Evolutionary conservation across 2,329 filamentous ascomycete genomes (phyloP), one percentile per base, ranked within the genome.

Genomic region (Bipolaris oryzae): DNA sequence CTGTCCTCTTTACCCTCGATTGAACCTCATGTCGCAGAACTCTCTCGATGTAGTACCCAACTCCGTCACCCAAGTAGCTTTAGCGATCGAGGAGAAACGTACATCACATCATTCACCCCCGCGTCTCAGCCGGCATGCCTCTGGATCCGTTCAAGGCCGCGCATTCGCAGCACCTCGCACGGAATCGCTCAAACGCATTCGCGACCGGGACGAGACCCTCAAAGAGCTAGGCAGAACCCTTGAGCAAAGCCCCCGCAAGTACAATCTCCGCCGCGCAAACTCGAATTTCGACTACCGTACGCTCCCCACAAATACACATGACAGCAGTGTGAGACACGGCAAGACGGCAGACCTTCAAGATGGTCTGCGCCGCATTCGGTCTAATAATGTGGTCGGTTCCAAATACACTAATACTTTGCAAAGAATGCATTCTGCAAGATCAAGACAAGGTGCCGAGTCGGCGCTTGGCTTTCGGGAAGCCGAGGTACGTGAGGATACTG

Each of bases 21-120:
- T 41, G 10, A 38, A 13, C 18, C 10, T 38, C 41, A 3, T 2
- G 20, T 7, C 7, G 4, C 18, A 78, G 75, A 85, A 84, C 58
- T 84, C 82, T 0, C 75, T 85, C 41, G 83, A 85, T 53, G 81
- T 85, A 7, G 76, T 84, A 7, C 82, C 83, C 16, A 85, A 84
- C 53, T 81, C 79, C 1, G 80, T 82, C 7, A 82, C 81, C 5
- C 82, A 84, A 69, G 82, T 85, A 2, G 81, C 82, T 28, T 80
- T 81, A 23, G 81, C 82, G 3, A 83, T 84, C 21, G 81, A 84
- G 67, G 80, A 83, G 57, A 83, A 82, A 64, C 73, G 78, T 49
- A 68, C 67, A 34, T 64, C 67, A 21, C 62, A 69, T 18, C 66
- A 62, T 7, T 72, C 71, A 5, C 63, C 70, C 60, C 60, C 57